Percentiles rank a stretch among this genome's conserved stretches.
Conservation (phyloP, 2,329 filamentous ascomycete species). For the Ophiostoma sp. region DNA sequence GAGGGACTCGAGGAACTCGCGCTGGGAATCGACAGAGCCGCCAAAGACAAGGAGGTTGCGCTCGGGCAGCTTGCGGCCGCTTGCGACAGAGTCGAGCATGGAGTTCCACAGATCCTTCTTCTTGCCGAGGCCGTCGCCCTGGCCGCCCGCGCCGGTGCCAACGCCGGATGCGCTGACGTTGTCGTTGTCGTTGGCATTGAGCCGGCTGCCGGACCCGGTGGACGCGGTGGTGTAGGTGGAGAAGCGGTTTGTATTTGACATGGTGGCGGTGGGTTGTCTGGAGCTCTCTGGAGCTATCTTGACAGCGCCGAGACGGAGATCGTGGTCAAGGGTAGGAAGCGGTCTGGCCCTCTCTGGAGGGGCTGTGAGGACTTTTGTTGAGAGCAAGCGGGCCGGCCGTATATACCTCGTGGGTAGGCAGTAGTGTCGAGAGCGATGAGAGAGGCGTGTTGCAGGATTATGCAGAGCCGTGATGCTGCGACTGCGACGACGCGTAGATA, state of each 20-base stretch:
- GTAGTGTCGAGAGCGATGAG: neutral
- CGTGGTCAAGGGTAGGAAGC: neutral
- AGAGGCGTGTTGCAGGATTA: neutral
- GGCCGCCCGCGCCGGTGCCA: conserved; percentile 36
- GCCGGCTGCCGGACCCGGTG: conserved; percentile 43
- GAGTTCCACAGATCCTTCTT: conserved; percentile 93
- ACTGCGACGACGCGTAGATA: conserved; percentile 9
- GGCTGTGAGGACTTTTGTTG: neutral
- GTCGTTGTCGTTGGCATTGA: conserved; percentile 13
- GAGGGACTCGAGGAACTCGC: conserved; percentile 70
- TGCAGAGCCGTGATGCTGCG: neutral
- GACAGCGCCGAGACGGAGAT: neutral
- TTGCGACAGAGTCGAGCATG: conserved; percentile 85
- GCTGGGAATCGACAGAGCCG: conserved; percentile 74
- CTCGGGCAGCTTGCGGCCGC: conserved; percentile 81
- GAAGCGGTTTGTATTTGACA: conserved; percentile 49
- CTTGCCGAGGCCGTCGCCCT: conserved; percentile 32
- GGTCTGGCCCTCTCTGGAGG: conserved; percentile 8
- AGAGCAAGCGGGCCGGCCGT: neutral
- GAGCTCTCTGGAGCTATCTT: neutral
- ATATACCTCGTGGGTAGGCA: no score
- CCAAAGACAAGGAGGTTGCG: conserved; percentile 86
- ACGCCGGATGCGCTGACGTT: conserved; percentile 14
- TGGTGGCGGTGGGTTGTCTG: conserved; percentile 37
- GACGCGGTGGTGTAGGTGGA: conserved; percentile 55